These are phyloP conservation scores for Colletotrichum brevisporum DNA, from an alignment of 2,329 filamentous ascomycete genomes.

Conservation along the genomic window DNA sequence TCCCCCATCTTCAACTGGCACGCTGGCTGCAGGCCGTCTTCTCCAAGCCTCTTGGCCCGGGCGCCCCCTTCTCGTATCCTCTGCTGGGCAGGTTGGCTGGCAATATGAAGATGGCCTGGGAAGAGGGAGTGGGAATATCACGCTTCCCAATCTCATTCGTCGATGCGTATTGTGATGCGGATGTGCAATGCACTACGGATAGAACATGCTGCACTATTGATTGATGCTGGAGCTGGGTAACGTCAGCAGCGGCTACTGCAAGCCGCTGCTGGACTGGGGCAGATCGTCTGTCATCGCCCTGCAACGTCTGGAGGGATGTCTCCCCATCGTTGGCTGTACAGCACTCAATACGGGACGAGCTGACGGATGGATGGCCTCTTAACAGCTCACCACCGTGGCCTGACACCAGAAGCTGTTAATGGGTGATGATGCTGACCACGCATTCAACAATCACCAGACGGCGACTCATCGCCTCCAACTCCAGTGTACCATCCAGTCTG, in stretches of 20 bases:
- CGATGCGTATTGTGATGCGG: neutral
- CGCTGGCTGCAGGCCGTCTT: conserved; percentile 30
- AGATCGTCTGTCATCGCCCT: no score
- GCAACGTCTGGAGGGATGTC: no score
- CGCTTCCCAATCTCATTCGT: conserved; percentile 26
- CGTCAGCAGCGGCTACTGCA: no score
- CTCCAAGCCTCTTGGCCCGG: conserved; percentile 36
- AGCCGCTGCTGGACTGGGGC: no score
- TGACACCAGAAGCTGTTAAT: neutral
- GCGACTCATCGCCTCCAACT: neutral
- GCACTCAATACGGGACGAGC: conserved; percentile 2
- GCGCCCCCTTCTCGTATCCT: conserved; percentile 35
- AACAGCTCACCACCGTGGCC: neutral
- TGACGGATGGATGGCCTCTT: neutral
- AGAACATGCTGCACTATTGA: no score
- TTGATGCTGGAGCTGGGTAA: no score
- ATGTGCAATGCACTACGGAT: conserved; percentile 5
- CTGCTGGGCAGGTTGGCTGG: neutral
- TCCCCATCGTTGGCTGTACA: neutral
- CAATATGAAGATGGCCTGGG: neutral
- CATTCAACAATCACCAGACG: conserved; percentile 18
- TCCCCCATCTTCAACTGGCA: conserved; percentile 10
- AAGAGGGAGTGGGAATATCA: conserved; percentile 26
- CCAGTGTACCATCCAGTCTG: conserved; percentile 6
- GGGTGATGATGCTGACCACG: neutral